Conservation (phyloP, 768 basidiomycete genomes). For the Suillus cothurnatus region DNA sequence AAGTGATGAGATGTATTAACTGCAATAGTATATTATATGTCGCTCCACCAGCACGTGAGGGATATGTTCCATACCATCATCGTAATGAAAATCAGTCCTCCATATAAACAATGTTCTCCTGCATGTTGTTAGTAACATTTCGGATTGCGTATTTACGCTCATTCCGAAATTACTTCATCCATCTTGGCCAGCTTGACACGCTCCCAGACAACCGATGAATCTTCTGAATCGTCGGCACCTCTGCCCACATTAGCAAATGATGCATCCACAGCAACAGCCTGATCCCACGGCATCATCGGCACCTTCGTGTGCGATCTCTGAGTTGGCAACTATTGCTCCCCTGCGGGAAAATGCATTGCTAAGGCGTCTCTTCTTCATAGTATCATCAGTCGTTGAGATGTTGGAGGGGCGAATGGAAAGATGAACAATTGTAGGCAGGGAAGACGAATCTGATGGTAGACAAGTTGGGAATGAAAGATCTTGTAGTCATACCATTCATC, state of each 20-base stretch:
- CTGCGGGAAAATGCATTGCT: constrained; percentile 31
- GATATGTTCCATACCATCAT: neutral
- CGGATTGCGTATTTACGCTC: too few relatives aligned
- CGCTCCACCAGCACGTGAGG: neutral
- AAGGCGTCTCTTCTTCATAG: constrained; percentile 51
- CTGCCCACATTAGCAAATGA: constrained; percentile 35
- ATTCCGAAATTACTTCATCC: neutral
- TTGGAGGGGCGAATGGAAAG: constrained; percentile 68
- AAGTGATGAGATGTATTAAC: constrained; percentile 1
- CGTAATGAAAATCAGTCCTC: constrained; percentile 1
- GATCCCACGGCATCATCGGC: constrained; percentile 24
- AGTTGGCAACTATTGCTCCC: constrained; percentile 10
- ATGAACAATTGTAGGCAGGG: constrained; percentile 67
- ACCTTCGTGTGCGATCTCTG: constrained; percentile 14
- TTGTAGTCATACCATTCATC: constrained; percentile 6
- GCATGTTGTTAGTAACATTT: neutral
- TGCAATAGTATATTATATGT: constrained; percentile 4
- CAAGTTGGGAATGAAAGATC: constrained; percentile 35
- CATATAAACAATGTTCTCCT: neutral
- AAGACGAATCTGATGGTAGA: constrained; percentile 31
- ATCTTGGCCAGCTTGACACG: too few relatives aligned
- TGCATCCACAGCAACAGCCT: constrained; percentile 42
- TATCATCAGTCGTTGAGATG: constrained; percentile 49
- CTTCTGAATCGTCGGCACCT: neutral
- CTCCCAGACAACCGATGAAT: neutral